phyloP scores from a whole-genome alignment of 2,329 filamentous ascomycete species.

The Fusarium proliferatum region DNA sequence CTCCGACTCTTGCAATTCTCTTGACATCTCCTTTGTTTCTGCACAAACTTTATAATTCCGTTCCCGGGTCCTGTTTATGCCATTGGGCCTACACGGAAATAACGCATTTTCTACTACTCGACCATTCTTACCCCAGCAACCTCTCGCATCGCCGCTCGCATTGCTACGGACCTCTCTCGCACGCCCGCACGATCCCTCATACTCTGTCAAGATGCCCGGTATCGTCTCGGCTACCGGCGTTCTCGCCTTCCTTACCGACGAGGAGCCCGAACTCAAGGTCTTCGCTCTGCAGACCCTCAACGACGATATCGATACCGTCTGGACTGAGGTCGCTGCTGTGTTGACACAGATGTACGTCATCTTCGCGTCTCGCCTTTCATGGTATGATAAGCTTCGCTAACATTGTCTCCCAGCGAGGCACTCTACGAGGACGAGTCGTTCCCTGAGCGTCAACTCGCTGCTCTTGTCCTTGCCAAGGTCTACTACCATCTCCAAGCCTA shows the following conservation, averaged over 20 bases:
- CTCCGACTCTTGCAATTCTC: conserved; percentile 28
- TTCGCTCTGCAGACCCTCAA: conserved; percentile 96
- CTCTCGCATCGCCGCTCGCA: conserved; percentile 33
- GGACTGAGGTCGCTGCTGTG: conserved; percentile 95
- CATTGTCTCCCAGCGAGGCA: conserved; percentile 75
- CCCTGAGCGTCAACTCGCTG: conserved; percentile 91
- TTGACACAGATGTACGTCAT: conserved; percentile 86
- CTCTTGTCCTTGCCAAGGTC: conserved; percentile 94
- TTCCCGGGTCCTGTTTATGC: conserved; percentile 34
- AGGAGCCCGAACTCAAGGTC: conserved; percentile 91
- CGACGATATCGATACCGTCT: conserved; percentile 95
- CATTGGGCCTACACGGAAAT: conserved; percentile 37
- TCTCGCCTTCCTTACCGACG: conserved; percentile 93
- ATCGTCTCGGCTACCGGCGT: conserved; percentile 94
- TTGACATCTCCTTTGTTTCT: conserved; percentile 17
- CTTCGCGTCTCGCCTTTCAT: not conserved
- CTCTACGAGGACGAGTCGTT: conserved; percentile 97
- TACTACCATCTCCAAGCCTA: conserved; percentile 99
- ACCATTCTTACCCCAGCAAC: conserved; percentile 26
- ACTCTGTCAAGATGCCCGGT: conserved; percentile 77
- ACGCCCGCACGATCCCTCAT: conserved; percentile 33
- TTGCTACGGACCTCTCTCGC: conserved; percentile 30
- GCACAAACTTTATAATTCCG: conserved; percentile 9
- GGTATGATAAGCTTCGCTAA: conserved; percentile 16
- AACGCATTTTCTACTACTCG: conserved; percentile 26